Evolutionary conservation across 1,139 yeast species (phyloP).

Genomic region (Sugiyamaella novakii): DNA sequence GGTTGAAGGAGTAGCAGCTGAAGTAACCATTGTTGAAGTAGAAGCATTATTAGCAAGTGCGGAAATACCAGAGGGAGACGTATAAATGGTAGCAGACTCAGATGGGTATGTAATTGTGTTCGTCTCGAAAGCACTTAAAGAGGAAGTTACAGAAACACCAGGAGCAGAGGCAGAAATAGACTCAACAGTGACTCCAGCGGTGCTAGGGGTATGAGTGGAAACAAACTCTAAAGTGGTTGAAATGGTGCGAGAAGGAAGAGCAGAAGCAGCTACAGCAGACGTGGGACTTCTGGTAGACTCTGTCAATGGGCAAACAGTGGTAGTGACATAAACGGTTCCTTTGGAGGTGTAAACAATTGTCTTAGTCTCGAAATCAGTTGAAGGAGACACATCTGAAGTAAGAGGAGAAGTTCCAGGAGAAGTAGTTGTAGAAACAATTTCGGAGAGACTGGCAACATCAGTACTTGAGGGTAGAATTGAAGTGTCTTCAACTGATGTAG

Average conservation of each 20-base stretch:
- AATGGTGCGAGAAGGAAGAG: not conserved
- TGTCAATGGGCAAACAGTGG: conserved; percentile 9
- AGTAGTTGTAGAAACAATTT: not conserved
- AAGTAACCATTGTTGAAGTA: conserved; percentile 1
- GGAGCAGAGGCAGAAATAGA: not conserved
- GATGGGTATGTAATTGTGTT: too few species aligned
- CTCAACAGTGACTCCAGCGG: not conserved
- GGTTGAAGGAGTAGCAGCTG: not conserved
- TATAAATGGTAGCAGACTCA: too few species aligned
- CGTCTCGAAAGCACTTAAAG: too few species aligned
- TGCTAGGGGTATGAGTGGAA: too few species aligned
- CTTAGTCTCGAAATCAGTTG: conserved; percentile 7
- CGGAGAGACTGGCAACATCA: not conserved
- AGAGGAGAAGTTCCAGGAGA: conserved; percentile 5
- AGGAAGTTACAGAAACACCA: conserved; percentile 1
- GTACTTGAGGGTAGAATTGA: not conserved
- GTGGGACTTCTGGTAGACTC: not conserved
- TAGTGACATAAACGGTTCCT: conserved; percentile 9
- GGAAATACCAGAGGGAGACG: too few species aligned
- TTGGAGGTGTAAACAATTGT: conserved; percentile 14
- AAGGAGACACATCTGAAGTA: not conserved
- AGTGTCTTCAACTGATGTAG: not conserved
- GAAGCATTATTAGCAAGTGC: too few species aligned
- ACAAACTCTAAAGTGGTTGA: too few species aligned
- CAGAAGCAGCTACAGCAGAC: conserved; percentile 1